Conservation (phyloP, 2,329 filamentous ascomycete genomes). For the Diaporthe citriasiana region DNA sequence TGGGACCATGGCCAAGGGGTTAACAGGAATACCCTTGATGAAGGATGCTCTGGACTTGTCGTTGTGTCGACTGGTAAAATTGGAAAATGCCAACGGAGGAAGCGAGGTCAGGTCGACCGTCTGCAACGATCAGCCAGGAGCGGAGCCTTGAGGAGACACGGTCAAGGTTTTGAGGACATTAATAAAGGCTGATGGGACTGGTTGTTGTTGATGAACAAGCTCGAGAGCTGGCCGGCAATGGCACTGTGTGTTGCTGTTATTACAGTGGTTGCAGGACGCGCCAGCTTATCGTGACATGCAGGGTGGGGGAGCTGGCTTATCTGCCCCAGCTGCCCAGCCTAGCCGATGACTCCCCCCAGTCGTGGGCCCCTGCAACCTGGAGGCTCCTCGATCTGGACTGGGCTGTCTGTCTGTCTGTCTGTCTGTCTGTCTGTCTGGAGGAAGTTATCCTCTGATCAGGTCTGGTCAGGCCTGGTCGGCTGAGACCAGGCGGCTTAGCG, state of each 20-base stretch:
- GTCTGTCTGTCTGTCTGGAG: slow-evolving; percentile 2
- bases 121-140: slow-evolving; percentile 4
- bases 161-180: slow-evolving; percentile 25
- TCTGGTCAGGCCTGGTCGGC: slow-evolving; percentile 8
- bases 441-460: slow-evolving; percentile 13
- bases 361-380: slow-evolving; percentile 2
- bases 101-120: neutral
- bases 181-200: neutral
- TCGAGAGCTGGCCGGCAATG: slow-evolving; percentile 6
- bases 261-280: slow-evolving; percentile 41
- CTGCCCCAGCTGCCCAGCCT: slow-evolving; percentile 18
- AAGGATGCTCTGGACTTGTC: neutral
- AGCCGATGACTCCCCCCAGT: slow-evolving; percentile 22
- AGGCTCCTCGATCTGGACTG: slow-evolving; percentile 24
- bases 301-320: slow-evolving; percentile 29
- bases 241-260: slow-evolving; percentile 28
- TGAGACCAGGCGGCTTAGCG: slow-evolving; percentile 32
- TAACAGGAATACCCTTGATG: neutral
- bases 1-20: neutral
- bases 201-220: slow-evolving; percentile 5
- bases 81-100: neutral
- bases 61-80: neutral
- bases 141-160: neutral
- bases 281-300: slow-evolving; percentile 28
- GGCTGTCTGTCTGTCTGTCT: neutral